Conservation (phyloP, 2,329 filamentous ascomycete species). For the Trichoderma polysporum region DNA sequence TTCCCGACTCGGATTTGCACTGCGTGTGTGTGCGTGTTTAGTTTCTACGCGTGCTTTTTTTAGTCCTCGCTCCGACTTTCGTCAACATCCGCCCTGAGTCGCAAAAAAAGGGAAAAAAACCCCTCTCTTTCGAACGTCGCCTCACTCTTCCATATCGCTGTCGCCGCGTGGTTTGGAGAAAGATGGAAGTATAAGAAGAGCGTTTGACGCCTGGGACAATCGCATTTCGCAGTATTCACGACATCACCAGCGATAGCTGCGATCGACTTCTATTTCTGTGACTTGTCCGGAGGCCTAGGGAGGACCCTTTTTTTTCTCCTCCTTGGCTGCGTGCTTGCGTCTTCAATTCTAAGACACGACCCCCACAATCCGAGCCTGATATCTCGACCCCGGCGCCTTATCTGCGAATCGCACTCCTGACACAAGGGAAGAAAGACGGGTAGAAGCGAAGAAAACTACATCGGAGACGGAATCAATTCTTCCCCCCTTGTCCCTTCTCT, state of each 20-base stretch:
- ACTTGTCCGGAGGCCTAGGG: background rate
- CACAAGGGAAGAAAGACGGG: background rate
- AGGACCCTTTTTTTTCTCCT: constrained; percentile 9
- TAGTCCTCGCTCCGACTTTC: background rate
- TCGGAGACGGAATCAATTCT: background rate
- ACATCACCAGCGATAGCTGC: background rate
- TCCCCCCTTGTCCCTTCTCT: background rate
- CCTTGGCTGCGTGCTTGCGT: background rate
- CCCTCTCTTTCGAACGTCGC: background rate
- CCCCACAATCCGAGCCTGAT: constrained; percentile 9
- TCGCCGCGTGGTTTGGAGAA: background rate
- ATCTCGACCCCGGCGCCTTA: constrained; percentile 1
- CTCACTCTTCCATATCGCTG: background rate
- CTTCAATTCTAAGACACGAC: constrained; percentile 6
- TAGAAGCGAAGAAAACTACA: background rate
- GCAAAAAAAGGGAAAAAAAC: too few species aligned
- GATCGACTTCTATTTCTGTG: background rate
- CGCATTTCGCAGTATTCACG: background rate
- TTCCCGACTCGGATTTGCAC: background rate
- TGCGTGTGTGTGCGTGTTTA: too few species aligned
- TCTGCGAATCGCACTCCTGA: constrained; percentile 11
- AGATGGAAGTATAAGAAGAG: background rate
- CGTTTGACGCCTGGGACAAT: background rate
- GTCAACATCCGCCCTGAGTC: too few species aligned
- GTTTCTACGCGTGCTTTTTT: background rate